Percentiles rank a stretch among this genome's conserved stretches.
Evolutionary conservation across 306 rosid genomes (phyloP).

Genomic region (Quercus wislizeni): DNA sequence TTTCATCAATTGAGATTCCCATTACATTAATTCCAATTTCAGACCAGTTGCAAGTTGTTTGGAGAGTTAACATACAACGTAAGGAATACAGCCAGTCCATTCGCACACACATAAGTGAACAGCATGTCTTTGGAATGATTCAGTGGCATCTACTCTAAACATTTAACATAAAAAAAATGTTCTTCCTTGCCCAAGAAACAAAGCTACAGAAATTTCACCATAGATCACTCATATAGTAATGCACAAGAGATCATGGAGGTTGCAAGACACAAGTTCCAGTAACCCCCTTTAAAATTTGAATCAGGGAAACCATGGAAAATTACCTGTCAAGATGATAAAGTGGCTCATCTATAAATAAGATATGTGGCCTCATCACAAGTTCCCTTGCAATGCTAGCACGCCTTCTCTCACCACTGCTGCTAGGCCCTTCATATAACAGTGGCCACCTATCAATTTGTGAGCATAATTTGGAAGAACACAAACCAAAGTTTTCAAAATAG

Average conservation of each 20-base stretch:
- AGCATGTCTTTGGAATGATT: not conserved
- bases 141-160: not conserved
- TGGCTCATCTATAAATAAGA: conserved; percentile 93
- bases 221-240: not conserved
- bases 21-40: not conserved
- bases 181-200: not conserved
- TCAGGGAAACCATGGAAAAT: conserved; percentile 7
- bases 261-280: not conserved
- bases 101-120: not conserved
- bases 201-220: not conserved
- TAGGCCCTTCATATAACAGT: conserved; percentile 97
- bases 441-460: conserved; percentile 93
- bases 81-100: not conserved
- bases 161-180: not conserved
- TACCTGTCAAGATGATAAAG: conserved; percentile 95
- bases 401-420: conserved; percentile 73
- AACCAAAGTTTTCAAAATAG: too few relatives aligned
- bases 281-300: not conserved
- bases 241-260: not conserved
- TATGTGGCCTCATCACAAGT: conserved; percentile 94
- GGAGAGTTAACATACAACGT: not conserved
- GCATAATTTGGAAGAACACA: conserved; percentile 34
- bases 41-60: not conserved
- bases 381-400: conserved; percentile 95
- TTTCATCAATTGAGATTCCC: not conserved